Evolutionary conservation across 495 filamentous ascomycete genomes (phyloP).

Genomic region (Tuber microsphaerosporum): DNA sequence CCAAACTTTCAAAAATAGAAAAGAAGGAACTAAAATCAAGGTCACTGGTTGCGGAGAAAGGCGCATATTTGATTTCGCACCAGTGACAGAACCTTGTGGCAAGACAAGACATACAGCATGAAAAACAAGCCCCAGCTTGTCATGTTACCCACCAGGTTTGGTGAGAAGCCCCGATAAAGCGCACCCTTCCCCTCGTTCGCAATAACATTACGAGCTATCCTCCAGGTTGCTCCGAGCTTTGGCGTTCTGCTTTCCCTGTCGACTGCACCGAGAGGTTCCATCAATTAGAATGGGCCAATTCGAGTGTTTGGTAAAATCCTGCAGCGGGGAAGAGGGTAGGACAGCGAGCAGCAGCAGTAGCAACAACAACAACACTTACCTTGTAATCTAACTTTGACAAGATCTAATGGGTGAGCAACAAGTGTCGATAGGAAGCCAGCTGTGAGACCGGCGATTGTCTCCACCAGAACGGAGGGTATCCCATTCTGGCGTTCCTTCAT

Average conservation of each 20-base stretch:
- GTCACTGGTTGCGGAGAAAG: not conserved
- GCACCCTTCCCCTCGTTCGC: slow-evolving; percentile 53
- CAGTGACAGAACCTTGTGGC: slow-evolving; percentile 7
- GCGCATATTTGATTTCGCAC: slow-evolving; percentile 1
- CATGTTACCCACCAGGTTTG: slow-evolving; percentile 86
- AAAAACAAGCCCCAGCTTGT: slow-evolving; percentile 91
- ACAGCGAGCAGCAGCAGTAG: not conserved
- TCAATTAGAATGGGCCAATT: not conserved
- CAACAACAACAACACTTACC: slow-evolving; percentile 46
- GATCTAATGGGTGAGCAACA: slow-evolving; percentile 76
- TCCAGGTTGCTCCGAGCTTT: slow-evolving; percentile 50
- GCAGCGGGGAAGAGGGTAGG: slow-evolving; percentile 3
- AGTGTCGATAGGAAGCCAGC: slow-evolving; percentile 81
- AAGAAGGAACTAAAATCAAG: not conserved
- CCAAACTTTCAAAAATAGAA: slow-evolving; percentile 11
- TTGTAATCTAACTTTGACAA: slow-evolving; percentile 93
- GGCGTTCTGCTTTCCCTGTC: slow-evolving; percentile 33
- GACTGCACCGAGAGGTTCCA: slow-evolving; percentile 17
- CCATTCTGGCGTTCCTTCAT: slow-evolving; percentile 44
- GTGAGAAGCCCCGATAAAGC: slow-evolving; percentile 80
- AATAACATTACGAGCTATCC: slow-evolving; percentile 52
- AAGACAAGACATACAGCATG: slow-evolving; percentile 51
- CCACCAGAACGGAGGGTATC: slow-evolving; percentile 70
- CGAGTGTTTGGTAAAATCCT: not conserved
- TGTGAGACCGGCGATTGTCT: slow-evolving; percentile 82